phyloP scores from a whole-genome alignment of 2,329 filamentous ascomycete genomes.

The Neonectria ditissima region DNA sequence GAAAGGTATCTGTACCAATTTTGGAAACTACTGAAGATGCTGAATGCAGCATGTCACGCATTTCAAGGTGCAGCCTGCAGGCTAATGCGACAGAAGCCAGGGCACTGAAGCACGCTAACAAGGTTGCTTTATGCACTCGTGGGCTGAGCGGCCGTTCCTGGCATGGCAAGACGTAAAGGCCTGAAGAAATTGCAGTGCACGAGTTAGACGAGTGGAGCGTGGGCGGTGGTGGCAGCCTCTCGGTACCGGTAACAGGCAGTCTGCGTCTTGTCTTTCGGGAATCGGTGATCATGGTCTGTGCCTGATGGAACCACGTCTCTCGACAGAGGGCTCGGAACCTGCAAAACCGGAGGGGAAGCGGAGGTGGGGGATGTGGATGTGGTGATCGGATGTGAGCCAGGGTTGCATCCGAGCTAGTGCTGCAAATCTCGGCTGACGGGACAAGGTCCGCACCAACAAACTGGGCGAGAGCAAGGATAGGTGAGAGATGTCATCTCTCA shows the following conservation, averaged over 20 bases:
- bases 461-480: background rate
- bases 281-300: background rate
- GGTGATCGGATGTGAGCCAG: background rate
- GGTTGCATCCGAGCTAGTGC: background rate
- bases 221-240: no score
- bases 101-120: background rate
- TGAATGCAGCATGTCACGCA: background rate
- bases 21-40: background rate
- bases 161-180: background rate
- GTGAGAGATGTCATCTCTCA: background rate
- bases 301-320: background rate
- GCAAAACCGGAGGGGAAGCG: background rate
- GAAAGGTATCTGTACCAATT: background rate
- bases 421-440: background rate
- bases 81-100: background rate
- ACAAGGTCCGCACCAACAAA: background rate
- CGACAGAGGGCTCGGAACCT: background rate
- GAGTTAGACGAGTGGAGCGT: no score
- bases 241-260: background rate
- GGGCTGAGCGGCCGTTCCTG: background rate
- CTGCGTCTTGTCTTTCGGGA: background rate
- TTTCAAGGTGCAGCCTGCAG: background rate
- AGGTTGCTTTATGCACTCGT: background rate
- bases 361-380: background rate
- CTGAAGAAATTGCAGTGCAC: background rate